Conservation (phyloP, 2,329 filamentous ascomycete genomes). For the Helotiales sp. region DNA sequence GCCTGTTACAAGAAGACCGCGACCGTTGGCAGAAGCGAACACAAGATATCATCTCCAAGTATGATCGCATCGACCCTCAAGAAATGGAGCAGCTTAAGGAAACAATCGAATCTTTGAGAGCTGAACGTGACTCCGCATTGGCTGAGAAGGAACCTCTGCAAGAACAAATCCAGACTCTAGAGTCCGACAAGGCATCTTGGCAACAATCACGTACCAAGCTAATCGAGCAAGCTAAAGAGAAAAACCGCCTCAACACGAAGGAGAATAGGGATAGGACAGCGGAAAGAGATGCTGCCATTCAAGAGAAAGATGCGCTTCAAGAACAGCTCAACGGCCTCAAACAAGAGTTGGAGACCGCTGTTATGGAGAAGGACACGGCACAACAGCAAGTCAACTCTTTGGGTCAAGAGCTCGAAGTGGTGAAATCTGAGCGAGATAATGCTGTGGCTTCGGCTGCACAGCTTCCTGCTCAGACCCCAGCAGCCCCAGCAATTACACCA, state of each 20-base stretch:
- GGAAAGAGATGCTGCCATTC: conserved; percentile 39
- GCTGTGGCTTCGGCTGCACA: conserved; percentile 34
- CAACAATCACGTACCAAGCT: conserved; percentile 52
- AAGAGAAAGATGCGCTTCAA: conserved; percentile 44
- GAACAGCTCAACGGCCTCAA: conserved; percentile 42
- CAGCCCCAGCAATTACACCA: conserved; percentile 47
- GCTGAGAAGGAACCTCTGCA: conserved; percentile 47
- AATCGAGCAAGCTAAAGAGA: conserved; percentile 63
- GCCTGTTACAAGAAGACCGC: conserved; percentile 84
- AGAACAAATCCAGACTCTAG: conserved; percentile 52
- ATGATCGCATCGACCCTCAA: conserved; percentile 90
- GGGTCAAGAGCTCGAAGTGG: conserved; percentile 43
- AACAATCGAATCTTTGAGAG: conserved; percentile 65
- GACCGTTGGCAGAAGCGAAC: conserved; percentile 96
- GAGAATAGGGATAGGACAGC: conserved; percentile 53
- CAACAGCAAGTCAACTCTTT: conserved; percentile 37
- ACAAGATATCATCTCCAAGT: conserved; percentile 93
- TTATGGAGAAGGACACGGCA: conserved; percentile 35
- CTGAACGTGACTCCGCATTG: conserved; percentile 56
- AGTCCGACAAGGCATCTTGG: conserved; percentile 57
- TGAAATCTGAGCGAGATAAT: conserved; percentile 46
- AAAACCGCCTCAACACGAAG: conserved; percentile 53
- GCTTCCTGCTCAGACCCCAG: conserved; percentile 34
- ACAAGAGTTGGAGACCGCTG: conserved; percentile 47
- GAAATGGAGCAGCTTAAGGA: conserved; percentile 89